Conservation (phyloP, 495 filamentous ascomycete species). For the Trichocladium uniseriatum region DNA sequence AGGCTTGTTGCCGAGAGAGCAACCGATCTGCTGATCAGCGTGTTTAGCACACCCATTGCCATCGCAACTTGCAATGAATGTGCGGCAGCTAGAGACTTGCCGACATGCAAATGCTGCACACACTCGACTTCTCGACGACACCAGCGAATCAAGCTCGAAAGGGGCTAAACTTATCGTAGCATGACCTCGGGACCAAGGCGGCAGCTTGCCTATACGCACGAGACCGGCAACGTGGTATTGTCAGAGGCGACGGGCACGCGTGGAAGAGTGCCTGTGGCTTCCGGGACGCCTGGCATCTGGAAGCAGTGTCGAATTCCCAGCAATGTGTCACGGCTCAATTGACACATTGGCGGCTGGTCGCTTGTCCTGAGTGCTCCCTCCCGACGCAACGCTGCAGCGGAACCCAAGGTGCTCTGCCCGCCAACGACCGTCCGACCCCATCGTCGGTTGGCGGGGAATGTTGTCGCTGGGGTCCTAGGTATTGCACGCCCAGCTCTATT, state of each 20-base stretch:
- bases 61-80: conserved; percentile 11
- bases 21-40: background rate
- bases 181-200: conserved; percentile 4
- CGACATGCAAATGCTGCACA: conserved; percentile 9
- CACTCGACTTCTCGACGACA: background rate
- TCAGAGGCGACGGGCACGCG: conserved; percentile 1
- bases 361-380: conserved; percentile 3
- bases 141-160: conserved; percentile 9
- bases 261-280: conserved; percentile 5
- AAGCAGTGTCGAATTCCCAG: conserved; percentile 12
- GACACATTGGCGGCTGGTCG: conserved; percentile 1
- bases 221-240: conserved; percentile 12
- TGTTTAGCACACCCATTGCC: background rate
- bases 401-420: background rate
- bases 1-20: background rate
- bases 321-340: conserved; percentile 11
- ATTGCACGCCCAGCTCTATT: conserved; percentile 4
- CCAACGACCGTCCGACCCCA: background rate
- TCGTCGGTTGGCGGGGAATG: background rate
- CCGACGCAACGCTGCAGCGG: conserved; percentile 6
- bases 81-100: conserved; percentile 15
- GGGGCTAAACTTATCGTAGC: conserved; percentile 14
- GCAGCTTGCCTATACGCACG: conserved; percentile 13
- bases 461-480: background rate
- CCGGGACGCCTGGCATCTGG: conserved; percentile 13